Conservation (phyloP, 306 rosid genomes). For the Cajanus cajan region DNA sequence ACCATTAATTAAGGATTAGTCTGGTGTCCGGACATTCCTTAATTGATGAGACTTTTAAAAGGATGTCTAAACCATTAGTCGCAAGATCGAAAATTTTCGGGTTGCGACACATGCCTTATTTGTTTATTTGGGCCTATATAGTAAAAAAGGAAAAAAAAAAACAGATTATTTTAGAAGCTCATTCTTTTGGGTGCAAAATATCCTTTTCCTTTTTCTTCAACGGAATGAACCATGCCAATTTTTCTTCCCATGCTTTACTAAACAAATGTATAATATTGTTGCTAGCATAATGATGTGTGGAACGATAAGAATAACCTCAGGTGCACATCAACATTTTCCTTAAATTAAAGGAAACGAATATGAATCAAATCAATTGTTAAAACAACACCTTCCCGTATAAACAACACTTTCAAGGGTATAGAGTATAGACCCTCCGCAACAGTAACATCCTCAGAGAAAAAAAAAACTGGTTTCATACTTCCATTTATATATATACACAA, state of each 20-base stretch:
- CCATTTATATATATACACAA: slow-evolving; percentile 23
- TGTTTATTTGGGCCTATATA: no score
- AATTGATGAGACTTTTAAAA: no score
- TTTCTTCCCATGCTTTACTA: neutral
- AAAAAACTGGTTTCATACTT: neutral
- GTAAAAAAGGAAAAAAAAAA: no score
- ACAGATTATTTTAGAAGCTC: no score
- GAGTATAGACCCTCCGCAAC: neutral
- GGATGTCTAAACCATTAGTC: no score
- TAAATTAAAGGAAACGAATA: slow-evolving; percentile 17
- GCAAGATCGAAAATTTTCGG: no score
- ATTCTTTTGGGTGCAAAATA: no score
- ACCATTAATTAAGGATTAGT: no score
- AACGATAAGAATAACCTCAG: neutral
- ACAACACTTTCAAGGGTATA: neutral
- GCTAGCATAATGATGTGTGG: neutral
- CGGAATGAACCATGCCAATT: no score
- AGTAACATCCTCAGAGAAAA: neutral
- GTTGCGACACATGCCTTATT: no score
- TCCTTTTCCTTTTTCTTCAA: no score
- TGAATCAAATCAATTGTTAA: neutral
- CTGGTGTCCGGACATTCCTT: no score
- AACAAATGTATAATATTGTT: neutral
- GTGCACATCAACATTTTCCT: slow-evolving; percentile 1
- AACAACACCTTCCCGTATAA: slow-evolving; percentile 29